Percentiles rank a stretch among this genome's conserved stretches.
phyloP scores from a whole-genome alignment of 2,329 filamentous ascomycete genomes.

The Cordyceps farinosa region DNA sequence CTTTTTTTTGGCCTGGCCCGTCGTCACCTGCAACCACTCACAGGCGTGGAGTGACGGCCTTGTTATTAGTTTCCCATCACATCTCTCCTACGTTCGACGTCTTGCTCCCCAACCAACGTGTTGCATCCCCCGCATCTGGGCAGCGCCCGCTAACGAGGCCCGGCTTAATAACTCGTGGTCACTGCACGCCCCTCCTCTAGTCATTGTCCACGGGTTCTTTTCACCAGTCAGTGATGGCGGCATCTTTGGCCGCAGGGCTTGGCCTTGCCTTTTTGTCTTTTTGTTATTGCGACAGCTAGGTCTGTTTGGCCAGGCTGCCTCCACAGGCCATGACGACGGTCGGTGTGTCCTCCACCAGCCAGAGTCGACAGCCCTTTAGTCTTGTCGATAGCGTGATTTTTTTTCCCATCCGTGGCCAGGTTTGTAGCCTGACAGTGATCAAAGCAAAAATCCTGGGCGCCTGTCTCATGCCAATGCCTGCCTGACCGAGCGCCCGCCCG shows the following conservation, averaged over 20 bases:
- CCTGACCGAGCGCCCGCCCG: slow-evolving; percentile 5
- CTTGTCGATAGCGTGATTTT: slow-evolving; percentile 4
- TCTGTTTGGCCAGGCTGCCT: too few species aligned
- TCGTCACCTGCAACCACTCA: slow-evolving; percentile 4
- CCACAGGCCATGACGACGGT: neutral
- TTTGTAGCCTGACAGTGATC: neutral
- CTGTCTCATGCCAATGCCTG: slow-evolving; percentile 5
- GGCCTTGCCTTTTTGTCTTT: neutral
- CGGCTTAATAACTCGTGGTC: neutral
- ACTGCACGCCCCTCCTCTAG: neutral
- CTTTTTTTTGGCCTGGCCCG: neutral
- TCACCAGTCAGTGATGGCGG: neutral
- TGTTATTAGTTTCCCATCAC: neutral
- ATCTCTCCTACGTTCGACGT: neutral
- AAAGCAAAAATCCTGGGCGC: neutral
- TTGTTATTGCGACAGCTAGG: too few species aligned
- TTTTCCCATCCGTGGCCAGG: neutral
- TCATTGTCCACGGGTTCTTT: neutral
- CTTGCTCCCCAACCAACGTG: neutral
- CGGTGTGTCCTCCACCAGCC: neutral
- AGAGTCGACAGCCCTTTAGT: neutral
- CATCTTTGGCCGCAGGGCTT: neutral
- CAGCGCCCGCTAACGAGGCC: neutral
- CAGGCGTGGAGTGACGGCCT: neutral
- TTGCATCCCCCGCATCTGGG: slow-evolving; percentile 9